Percentiles rank a stretch among this genome's conserved stretches.
phyloP scores from a whole-genome alignment of 306 rosid genomes.

The Inga laurina region DNA sequence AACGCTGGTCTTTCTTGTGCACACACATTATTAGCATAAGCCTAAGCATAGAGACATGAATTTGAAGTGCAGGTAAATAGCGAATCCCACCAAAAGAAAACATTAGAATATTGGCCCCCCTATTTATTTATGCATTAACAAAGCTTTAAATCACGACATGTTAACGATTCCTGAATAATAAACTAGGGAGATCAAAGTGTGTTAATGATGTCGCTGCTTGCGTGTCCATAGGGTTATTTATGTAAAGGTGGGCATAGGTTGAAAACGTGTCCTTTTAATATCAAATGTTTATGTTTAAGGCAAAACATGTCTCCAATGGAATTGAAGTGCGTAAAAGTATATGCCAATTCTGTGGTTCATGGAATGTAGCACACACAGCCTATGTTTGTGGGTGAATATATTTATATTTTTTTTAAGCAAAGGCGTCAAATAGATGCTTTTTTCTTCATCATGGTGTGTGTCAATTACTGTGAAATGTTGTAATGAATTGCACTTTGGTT shows the following conservation, averaged over 20 bases:
- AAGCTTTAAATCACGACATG: not conserved
- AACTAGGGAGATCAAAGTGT: conserved; percentile 3
- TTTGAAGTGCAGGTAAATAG: conserved; percentile 24
- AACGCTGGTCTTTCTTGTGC: conserved; percentile 1
- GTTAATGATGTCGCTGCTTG: conserved; percentile 25
- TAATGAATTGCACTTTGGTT: conserved; percentile 31
- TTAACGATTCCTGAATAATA: conserved; percentile 20
- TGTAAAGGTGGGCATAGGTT: conserved; percentile 16
- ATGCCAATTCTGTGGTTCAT: conserved; percentile 27
- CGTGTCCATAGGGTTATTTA: conserved; percentile 9
- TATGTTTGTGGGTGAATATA: not conserved
- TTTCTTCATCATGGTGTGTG: conserved; percentile 32
- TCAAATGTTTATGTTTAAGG: not conserved
- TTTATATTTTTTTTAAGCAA: not conserved
- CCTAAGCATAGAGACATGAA: conserved; percentile 27
- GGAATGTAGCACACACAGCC: conserved; percentile 30
- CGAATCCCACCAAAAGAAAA: conserved; percentile 26
- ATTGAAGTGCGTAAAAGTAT: conserved; percentile 11
- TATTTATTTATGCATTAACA: not conserved
- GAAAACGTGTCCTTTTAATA: conserved; percentile 37
- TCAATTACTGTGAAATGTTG: not conserved
- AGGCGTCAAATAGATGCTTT: conserved; percentile 7
- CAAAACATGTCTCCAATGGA: conserved; percentile 25
- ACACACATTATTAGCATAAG: conserved; percentile 21
- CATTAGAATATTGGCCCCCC: not conserved